Evolutionary conservation across 345 rosid species (phyloP), one percentile per base, ranked within the genome.

Genomic region (Draba incana): DNA sequence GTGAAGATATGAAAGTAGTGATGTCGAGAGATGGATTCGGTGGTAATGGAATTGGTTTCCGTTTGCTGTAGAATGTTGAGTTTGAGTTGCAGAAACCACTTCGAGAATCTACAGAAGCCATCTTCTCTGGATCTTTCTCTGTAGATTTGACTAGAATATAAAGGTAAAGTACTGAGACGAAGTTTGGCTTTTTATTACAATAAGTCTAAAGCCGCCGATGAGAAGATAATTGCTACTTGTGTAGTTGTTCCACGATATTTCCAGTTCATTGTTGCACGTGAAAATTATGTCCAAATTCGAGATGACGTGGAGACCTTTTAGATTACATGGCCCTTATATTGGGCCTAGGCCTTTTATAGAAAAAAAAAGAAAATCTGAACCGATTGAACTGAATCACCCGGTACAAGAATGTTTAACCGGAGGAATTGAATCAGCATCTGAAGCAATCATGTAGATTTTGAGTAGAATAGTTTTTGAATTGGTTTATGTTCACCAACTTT

Each of bases 1-100:
- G 87, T 9, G 97, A 83, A 9, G 97, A 86, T 70, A 92, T 92
- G 71, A 86, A 92, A 7, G 92, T 83, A 15, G 98, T 83, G 68
- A 86, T 80, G 73, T 90, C 90, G 6, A 90, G 79, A 37, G 61
- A 78, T 0, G 79, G 74, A 63, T 82, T 90, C 3, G 65, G 82
- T 0, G 98, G 96, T 9, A 85, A 62, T 4, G 88, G 82, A 10
- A 85, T 57, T 13, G 88, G 88, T 4, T 13, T 78, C 41, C 98
- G 84, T 69, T 79, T 70, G 81, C 97, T 92, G 85, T 86, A 82
- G 81, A 90, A 90, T 24, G 79, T 80, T 9, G 86, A 80, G 45
- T 75, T 78, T 3, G 89, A 81, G 58, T 65, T 67, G 81, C 84
- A 84, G 78, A 90, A 90, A 0, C 97, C 98, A 71, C 85, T 84